Percentiles rank a stretch among this genome's conserved stretches.
These are phyloP conservation scores for Aspergillus alliaceus DNA, from an alignment of 2,329 filamentous ascomycete species.

Conservation along the genomic window DNA sequence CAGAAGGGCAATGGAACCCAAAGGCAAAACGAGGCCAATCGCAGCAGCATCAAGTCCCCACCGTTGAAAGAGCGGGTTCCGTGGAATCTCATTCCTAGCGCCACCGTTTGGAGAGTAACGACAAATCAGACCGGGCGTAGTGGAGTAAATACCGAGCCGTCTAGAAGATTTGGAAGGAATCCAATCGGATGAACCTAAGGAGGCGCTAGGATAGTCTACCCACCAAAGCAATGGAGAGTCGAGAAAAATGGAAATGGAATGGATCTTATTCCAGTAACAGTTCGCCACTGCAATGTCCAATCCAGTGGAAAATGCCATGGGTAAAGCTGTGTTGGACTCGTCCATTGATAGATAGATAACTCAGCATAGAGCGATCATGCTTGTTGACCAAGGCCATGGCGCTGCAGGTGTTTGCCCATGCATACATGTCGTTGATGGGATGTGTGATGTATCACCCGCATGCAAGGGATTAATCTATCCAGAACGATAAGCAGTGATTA, in stretches of 20 bases:
- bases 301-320: neutral
- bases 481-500: neutral
- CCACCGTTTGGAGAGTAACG: constrained; percentile 16
- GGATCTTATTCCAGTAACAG: neutral
- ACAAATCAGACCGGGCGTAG: constrained; percentile 8
- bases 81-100: constrained; percentile 22
- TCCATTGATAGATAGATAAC: neutral
- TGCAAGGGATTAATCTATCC: neutral
- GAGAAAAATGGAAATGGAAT: neutral
- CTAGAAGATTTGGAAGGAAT: constrained; percentile 13
- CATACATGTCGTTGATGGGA: neutral
- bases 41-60: neutral
- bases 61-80: constrained; percentile 3
- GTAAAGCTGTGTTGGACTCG: neutral
- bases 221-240: neutral
- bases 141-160: constrained; percentile 14
- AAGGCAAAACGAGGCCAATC: constrained; percentile 14
- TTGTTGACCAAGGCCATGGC: neutral
- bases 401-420: neutral
- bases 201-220: neutral
- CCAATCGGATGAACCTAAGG: constrained; percentile 20
- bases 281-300: neutral
- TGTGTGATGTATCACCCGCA: neutral
- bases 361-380: neutral
- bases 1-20: constrained; percentile 7